phyloP scores from a whole-genome alignment of 169 alveolate species.

The Plasmodium fragile region DNA sequence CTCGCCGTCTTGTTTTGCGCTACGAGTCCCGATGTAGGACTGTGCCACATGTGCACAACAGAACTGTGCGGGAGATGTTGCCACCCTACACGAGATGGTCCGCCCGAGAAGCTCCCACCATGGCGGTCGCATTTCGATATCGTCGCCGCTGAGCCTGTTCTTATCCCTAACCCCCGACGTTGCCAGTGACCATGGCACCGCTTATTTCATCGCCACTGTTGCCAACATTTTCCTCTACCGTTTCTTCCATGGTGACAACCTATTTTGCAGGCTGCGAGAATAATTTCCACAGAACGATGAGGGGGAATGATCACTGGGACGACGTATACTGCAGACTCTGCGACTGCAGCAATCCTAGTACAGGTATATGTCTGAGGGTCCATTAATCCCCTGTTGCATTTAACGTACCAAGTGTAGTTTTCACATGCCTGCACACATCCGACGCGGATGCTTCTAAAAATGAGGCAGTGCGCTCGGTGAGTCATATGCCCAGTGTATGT shows the following conservation, averaged over 20 bases:
- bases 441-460: background rate
- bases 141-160: background rate
- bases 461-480: background rate
- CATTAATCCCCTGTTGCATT: background rate
- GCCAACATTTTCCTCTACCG: background rate
- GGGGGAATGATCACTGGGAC: slow-evolving; percentile 43
- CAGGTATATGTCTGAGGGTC: slow-evolving; percentile 19
- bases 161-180: background rate
- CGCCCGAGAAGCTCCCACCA: background rate
- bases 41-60: slow-evolving; percentile 53
- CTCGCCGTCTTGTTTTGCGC: background rate
- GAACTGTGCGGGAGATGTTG: slow-evolving; percentile 62
- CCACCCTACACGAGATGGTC: slow-evolving; percentile 47
- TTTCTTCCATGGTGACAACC: background rate
- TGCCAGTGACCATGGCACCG: background rate
- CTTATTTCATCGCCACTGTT: background rate
- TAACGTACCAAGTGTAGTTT: background rate
- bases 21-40: background rate
- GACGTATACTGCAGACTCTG: slow-evolving; percentile 47
- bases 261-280: slow-evolving; percentile 36
- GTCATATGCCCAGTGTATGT: background rate
- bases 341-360: slow-evolving; percentile 41
- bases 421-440: background rate
- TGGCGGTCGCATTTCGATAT: background rate
- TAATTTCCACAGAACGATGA: slow-evolving; percentile 32